Percentiles rank a stretch among this genome's conserved stretches.
Conservation (phyloP, 192 early-diverging fungal genomes). For the Paraglomus brasilianum region DNA sequence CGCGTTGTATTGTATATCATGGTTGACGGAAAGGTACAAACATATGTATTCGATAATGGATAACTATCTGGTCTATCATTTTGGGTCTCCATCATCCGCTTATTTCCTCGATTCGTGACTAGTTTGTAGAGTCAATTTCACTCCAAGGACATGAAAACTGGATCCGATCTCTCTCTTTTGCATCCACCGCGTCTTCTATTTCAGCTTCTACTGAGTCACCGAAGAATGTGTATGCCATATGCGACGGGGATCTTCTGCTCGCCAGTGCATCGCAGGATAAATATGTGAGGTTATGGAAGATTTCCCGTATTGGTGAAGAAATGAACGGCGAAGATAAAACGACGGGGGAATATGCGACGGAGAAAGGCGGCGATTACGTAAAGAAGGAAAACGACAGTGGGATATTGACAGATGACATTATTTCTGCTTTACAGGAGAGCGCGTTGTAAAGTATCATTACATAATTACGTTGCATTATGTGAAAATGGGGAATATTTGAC, state of each 20-base stretch:
- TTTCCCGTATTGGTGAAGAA: slow-evolving; percentile 41
- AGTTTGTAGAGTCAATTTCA: slow-evolving; percentile 64
- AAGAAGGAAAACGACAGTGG: background rate
- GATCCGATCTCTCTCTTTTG: slow-evolving; percentile 80
- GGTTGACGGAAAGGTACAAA: slow-evolving; percentile 35
- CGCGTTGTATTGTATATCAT: slow-evolving; percentile 67
- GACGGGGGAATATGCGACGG: background rate
- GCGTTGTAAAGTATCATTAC: slow-evolving; percentile 33
- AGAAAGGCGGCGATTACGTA: background rate
- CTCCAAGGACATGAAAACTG: slow-evolving; percentile 93
- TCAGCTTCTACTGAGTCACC: slow-evolving; percentile 7
- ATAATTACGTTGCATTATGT: background rate
- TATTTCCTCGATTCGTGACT: background rate
- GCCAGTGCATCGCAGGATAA: slow-evolving; percentile 90
- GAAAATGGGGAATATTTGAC: slow-evolving; percentile 9
- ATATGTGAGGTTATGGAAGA: slow-evolving; percentile 89
- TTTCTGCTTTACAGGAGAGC: slow-evolving; percentile 36
- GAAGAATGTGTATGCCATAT: slow-evolving; percentile 52
- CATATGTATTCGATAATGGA: background rate
- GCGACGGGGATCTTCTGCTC: slow-evolving; percentile 78
- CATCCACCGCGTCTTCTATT: slow-evolving; percentile 34
- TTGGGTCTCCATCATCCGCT: slow-evolving; percentile 1
- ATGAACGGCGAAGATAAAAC: background rate
- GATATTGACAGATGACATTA: no score
- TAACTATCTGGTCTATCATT: background rate